phyloP scores from a whole-genome alignment of 2,329 filamentous ascomycete species.

The Tolypocladium nubicola region DNA sequence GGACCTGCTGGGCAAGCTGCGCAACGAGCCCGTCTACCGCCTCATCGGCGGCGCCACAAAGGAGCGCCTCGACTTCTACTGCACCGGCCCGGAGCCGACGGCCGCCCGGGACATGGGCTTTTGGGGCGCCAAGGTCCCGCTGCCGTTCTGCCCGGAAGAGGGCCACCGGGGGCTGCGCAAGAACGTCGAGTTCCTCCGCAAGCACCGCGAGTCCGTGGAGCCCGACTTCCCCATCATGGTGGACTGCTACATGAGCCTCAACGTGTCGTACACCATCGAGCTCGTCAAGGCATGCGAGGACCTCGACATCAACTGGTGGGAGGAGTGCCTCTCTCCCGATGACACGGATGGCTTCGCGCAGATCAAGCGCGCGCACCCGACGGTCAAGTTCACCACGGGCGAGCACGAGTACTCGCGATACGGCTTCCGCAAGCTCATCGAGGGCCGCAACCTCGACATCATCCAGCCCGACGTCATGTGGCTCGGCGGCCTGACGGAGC shows the following conservation, averaged over 20 bases:
- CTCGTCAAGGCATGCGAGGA: constrained; percentile 74
- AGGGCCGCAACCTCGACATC: constrained; percentile 85
- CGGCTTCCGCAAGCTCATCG: constrained; percentile 88
- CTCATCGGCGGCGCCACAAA: constrained; percentile 86
- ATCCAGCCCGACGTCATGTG: constrained; percentile 97
- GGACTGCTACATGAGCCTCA: constrained; percentile 95
- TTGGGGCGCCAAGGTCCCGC: constrained; percentile 79
- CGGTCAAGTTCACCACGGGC: constrained; percentile 87
- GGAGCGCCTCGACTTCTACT: constrained; percentile 81
- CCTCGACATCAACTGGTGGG: constrained; percentile 93
- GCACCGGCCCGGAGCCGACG: constrained; percentile 76
- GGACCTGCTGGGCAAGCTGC: constrained; percentile 85
- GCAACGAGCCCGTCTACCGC: constrained; percentile 89
- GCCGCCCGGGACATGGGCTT: constrained; percentile 81
- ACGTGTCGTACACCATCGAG: constrained; percentile 86
- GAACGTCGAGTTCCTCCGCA: constrained; percentile 80
- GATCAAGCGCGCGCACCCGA: constrained; percentile 83
- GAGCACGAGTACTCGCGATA: constrained; percentile 94
- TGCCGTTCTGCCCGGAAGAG: constrained; percentile 85
- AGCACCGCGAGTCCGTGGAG: constrained; percentile 75
- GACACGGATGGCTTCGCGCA: constrained; percentile 85
- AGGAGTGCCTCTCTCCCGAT: constrained; percentile 85
- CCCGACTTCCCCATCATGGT: constrained; percentile 90
- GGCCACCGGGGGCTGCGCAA: constrained; percentile 72
- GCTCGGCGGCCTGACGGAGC: constrained; percentile 85